Base-by-base conservation (phyloP, 805 yeast genomes). In the Zygosaccharomyces kombuchaensis region DNA sequence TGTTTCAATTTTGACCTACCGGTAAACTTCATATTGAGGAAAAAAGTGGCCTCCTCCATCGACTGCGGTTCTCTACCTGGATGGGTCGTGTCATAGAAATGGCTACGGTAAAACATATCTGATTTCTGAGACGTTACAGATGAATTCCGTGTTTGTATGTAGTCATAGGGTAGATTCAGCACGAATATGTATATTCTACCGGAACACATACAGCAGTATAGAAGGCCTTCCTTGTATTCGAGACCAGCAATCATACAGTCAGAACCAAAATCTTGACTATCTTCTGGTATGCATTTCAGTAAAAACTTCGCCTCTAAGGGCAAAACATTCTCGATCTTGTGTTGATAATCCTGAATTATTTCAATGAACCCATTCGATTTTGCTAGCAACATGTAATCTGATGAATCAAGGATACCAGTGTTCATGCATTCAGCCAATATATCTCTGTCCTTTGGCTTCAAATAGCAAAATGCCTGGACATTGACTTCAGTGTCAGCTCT, bases 341-440 rank as follows among this genome's bases (percentile, higher is more conserved):
- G 52, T 22, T 51, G 49, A 36, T 52, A 60, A 45, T 62, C 60
- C 27, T 43, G 45, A 3, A 59, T 46, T n/a, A 63, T 47, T 39
- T 60, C 66, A 14, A 63, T 56, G 16, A 56, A 43, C 4, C 67
- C 66, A 50, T 56, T 57, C 9, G 58, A 54, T 43, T 56, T 60
- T 0, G 57, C 62, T n/a, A 62, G 31, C 10, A 63, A 26, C 53
- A 63, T 42, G 46, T 58, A 62, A 44, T 63, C 66, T 10, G 60
- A 57, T 21, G 46, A 36, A 37, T 60, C 61, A 34, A 48, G 27
- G 4, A 39, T 23, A 12, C 43, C 34, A 6, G 29, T 23, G 27
- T 50, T 44, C 10, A 37, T 16, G 23, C 27, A 29, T 4, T 21
- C 37, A 1, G 53, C 42, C 3, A 39, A 25, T 10, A 48, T 32